Percentiles rank a stretch among this genome's conserved stretches.
Conservation (phyloP, 441 rosid genomes). For the Croton setiger region DNA sequence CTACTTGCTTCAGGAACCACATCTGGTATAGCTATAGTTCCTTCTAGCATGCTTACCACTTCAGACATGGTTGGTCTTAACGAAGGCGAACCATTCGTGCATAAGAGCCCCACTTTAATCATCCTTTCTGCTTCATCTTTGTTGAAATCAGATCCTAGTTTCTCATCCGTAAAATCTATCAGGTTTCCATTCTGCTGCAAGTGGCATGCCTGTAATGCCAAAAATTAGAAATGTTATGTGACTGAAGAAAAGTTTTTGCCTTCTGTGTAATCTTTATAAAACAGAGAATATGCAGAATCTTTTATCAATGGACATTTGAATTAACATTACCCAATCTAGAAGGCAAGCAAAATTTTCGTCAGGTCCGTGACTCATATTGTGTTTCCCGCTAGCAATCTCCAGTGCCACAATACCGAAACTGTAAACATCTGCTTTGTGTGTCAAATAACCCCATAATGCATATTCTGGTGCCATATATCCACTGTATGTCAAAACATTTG, state of each 20-base stretch:
- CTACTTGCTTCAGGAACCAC: slow-evolving; percentile 1
- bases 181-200: not conserved
- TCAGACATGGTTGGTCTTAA: not conserved
- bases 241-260: no score
- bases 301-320: not conserved
- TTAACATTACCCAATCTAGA: not conserved
- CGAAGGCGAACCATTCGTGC: slow-evolving; percentile 1
- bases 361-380: not conserved
- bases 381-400: not conserved
- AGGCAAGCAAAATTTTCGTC: slow-evolving; percentile 1
- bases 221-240: no score
- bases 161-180: not conserved
- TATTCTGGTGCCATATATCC: no score
- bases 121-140: not conserved
- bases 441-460: no score
- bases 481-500: not conserved
- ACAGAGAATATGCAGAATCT: no score
- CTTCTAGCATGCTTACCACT: not conserved
- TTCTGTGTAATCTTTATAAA: no score
- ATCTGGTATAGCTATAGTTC: not conserved
- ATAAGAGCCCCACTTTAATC: not conserved
- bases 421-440: no score
- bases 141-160: not conserved
- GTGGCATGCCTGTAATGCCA: not conserved
- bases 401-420: no score